phyloP scores from a whole-genome alignment of 148 eudicot genomes.

The Dysphania ambrosioides region DNA sequence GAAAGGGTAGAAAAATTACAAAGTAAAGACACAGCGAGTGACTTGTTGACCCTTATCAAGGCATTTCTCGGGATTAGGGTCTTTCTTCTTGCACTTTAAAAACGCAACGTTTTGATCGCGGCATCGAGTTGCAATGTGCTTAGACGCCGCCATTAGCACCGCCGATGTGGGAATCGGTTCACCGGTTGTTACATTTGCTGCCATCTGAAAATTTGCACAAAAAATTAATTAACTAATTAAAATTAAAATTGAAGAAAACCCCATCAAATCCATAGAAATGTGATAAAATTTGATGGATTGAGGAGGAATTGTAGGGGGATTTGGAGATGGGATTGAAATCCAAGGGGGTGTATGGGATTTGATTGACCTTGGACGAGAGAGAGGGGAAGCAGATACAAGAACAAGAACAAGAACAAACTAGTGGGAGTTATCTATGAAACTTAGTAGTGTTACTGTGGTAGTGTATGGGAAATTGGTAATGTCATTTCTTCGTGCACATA shows the following conservation, averaged over 20 bases:
- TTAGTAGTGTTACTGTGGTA: too few relatives aligned
- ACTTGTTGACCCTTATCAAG: slow-evolving; percentile 82
- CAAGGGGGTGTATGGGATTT: not conserved
- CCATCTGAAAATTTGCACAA: slow-evolving; percentile 55
- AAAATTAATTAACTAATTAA: too few relatives aligned
- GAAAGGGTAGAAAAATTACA: slow-evolving; percentile 45
- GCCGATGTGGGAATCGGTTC: slow-evolving; percentile 79
- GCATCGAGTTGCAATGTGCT: slow-evolving; percentile 65
- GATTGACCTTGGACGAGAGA: slow-evolving; percentile 1
- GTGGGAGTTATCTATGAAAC: too few relatives aligned
- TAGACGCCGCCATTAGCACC: slow-evolving; percentile 71
- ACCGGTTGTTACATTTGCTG: slow-evolving; percentile 34
- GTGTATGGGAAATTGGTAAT: too few relatives aligned
- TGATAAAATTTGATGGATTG: not conserved
- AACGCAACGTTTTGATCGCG: slow-evolving; percentile 66
- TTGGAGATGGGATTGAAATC: not conserved
- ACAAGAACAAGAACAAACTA: not conserved
- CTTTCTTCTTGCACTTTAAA: slow-evolving; percentile 79
- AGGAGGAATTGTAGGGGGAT: not conserved
- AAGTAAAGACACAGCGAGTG: slow-evolving; percentile 75
- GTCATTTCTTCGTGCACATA: too few relatives aligned
- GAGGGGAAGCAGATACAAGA: not conserved
- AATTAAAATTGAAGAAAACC: too few relatives aligned
- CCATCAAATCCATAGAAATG: too few relatives aligned
- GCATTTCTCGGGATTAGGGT: slow-evolving; percentile 88